Base-by-base conservation (phyloP, 1,139 yeast genomes). In the Magnusiomyces paraingens region DNA sequence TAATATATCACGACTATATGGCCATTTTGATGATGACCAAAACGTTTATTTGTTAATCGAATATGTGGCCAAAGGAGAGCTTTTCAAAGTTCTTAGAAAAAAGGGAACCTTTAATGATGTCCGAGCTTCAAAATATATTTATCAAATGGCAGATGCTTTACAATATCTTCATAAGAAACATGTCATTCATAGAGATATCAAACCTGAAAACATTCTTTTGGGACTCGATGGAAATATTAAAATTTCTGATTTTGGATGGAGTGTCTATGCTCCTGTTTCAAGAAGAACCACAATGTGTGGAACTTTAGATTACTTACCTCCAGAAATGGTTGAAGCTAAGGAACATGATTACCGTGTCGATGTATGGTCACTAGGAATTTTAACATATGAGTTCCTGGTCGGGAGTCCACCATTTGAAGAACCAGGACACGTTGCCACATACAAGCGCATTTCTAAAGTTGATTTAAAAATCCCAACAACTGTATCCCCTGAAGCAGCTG, bases 231-330 rank as follows among this genome's bases (percentile, higher is more conserved):
- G 89, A 61, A 76, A 77, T 40, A 76, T 91, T 51, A 90, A 89
- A 65, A 77, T 93, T 47, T 86, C 96, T 46, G 99, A 93, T 70
- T 93, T 93, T 69, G 99, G 99, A 12, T 93, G 98, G 98, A 86
- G 96, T 55, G 95, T 91, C 0, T 85, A 76, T 59, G 79, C 81
- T 1, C 81, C 83, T 1, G 67, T 73, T 2, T 71, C 73, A 0
- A 57, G 83, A 59, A 73, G 98, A 62, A 77, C 82, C 18, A 93
- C 99, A 0, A 80, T 93, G 72, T 93, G 99, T 70, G 99, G 99
- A 0, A 93, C 99, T 0, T 74, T 93, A 43, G 99, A 93, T 68
- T 93, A 93, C 64, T 71, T 93, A 17, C 95, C 99, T 0, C 99
- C 99, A 2, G 99, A 93, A 71, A 86, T 93, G 88, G 88, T 93